Evolutionary conservation across 164 flowering plant species (phyloP), one percentile per base, ranked within the genome.

Genomic region (Berberis thunbergii): DNA sequence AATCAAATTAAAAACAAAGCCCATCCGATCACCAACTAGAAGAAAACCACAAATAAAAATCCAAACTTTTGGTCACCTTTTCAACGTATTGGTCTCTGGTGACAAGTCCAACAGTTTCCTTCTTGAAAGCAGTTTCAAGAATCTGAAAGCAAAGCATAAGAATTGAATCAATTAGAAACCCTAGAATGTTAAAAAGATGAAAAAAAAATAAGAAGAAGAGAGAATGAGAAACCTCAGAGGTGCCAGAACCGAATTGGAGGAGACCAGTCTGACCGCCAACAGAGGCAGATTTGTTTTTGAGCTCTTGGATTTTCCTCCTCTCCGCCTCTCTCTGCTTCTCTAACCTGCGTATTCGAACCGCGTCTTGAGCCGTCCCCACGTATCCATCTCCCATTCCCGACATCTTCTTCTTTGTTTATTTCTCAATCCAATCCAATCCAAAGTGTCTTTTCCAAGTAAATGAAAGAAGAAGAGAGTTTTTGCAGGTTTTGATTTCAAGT

Each of bases 311-410:
- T 72, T 91, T 91, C 60, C 76, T 75, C 67, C 96, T 76, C 80
- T 95, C 99, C 1, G 83, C 97, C 64, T 95, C 99, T 71, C 97
- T 74, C 73, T 91, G 97, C 79, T 95, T 95, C 81, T 91, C 91
- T 38, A 95, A 79, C 72, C 97, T 73, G 40, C 99, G 77, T 62
- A 95, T 95, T 73, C 96, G 78, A 44, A 95, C 99, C 6, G 94
- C 97, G 71, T 95, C 99, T 60, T 95, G 99, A 76, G 99, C 96
- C 55, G 97, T 91, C 43, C 99, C 99, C 73, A 95, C 99, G 77
- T 95, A 95, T 60, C 99, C 99, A 67, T 95, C 99, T 56, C 99
- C 99, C 99, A 95, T 95, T 7, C 99, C 99, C 77, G 99, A 81
- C 99, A 95, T 94, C 74, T 66, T 75, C 69, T 43, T 59, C 62